phyloP scores from a whole-genome alignment of 768 basidiomycete genomes.

The Leccinum imitatum region DNA sequence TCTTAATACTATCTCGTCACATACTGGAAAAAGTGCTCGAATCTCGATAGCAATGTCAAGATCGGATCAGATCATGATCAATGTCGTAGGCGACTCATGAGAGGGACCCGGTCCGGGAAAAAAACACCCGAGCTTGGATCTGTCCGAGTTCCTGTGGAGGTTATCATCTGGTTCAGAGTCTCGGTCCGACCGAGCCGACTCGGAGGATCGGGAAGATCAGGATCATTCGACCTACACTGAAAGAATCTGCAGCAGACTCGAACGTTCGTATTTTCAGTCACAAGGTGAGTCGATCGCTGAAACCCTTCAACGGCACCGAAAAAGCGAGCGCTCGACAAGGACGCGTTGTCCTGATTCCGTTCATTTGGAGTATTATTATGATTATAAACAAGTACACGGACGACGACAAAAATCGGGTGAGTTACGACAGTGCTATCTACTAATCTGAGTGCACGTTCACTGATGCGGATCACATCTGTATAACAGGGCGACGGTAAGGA shows the following conservation, averaged over 20 bases:
- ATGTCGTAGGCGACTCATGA: neutral
- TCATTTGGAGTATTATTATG: neutral
- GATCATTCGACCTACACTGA: too few relatives aligned
- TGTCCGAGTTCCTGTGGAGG: neutral
- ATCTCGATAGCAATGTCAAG: neutral
- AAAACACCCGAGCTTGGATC: neutral
- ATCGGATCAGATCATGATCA: neutral
- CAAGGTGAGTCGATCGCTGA: neutral
- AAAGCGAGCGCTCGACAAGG: neutral
- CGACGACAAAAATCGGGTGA: neutral
- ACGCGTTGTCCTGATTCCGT: neutral
- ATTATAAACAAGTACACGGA: neutral
- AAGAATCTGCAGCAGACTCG: neutral
- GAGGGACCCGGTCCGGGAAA: neutral
- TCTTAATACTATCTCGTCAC: neutral
- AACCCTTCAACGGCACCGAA: neutral
- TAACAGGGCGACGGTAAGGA: neutral
- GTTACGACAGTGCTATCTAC: neutral
- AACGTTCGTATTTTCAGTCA: neutral
- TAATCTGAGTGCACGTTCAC: neutral
- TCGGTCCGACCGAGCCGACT: too few relatives aligned
- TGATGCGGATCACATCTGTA: slow-evolving; percentile 9
- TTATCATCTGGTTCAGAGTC: too few relatives aligned
- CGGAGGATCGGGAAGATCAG: too few relatives aligned
- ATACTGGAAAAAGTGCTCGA: neutral